Evolutionary conservation across 805 yeast genomes (phyloP), one percentile per base, ranked within the genome.

Genomic region (Ogataea populi-albae): DNA sequence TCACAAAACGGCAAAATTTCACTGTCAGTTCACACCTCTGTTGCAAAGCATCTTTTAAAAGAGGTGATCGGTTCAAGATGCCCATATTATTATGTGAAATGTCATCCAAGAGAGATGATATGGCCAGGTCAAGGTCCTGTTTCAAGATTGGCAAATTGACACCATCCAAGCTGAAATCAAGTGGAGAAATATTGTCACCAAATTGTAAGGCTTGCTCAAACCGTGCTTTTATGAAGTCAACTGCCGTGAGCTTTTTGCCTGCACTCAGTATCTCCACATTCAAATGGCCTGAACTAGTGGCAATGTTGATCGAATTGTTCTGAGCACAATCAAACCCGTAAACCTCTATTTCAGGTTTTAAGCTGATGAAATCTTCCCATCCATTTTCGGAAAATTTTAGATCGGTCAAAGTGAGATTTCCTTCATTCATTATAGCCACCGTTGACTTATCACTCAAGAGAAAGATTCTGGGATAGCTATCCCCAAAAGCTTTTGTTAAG

Each of bases 191-290:
- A 5, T 31, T 23, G 18, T 20, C 27, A 2, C 77, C 71, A 43
- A 76, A 84, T 49, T 80, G 82, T 1, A 89, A 75, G 0, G 89
- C 95, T 59, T 89, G 97, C 46, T 83, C 93, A 16, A 91, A 75
- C 48, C 81, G 89, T 0, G 86, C 74, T 52, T 80, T 81, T 22
- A 85, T 66, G 30, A 79, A 68, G 3, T 39, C 41, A 3, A 26
- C 30, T 12, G 38, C 26, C 5, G 42, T 26, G 17, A 21, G 11
- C 4, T 46, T 55, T 1, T 46, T 45, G 2, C 45, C 51, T 5
- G 54, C 60, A 1, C 53, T 43, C 34, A 65, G 65, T 21, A 78
- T 54, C 38, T 81, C 85, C 16, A 86, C 59, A 40, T 77, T 66
- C 23, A 86, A 52, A 1, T 82, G 73, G 4, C 93, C 95, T 16